phyloP scores from a whole-genome alignment of 2,329 filamentous ascomycete genomes.

The Claviceps fusiformis region DNA sequence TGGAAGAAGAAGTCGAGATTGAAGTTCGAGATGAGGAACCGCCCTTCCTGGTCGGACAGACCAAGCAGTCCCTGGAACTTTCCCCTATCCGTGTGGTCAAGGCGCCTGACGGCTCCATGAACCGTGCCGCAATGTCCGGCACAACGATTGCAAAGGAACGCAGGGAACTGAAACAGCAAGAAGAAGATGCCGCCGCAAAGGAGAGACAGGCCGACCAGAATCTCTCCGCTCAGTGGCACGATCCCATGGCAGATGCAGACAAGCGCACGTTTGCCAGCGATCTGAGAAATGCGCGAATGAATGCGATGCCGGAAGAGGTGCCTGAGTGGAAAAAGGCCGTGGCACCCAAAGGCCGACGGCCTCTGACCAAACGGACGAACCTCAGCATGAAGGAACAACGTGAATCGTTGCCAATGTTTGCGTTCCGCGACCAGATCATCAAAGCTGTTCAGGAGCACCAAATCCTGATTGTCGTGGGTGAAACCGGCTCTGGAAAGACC shows the following conservation, averaged over 20 bases:
- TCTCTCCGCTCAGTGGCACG: slow-evolving; percentile 83
- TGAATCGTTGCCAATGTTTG: slow-evolving; percentile 77
- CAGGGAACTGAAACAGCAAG: slow-evolving; percentile 76
- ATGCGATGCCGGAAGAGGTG: slow-evolving; percentile 50
- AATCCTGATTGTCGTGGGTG: slow-evolving; percentile 87
- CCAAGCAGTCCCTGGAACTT: slow-evolving; percentile 86
- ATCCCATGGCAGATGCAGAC: slow-evolving; percentile 82
- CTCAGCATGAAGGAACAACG: slow-evolving; percentile 93
- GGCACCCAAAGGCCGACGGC: slow-evolving; percentile 54
- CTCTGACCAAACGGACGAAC: slow-evolving; percentile 72
- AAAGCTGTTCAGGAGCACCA: slow-evolving; percentile 81
- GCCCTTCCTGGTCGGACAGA: slow-evolving; percentile 89
- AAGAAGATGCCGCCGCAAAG: slow-evolving; percentile 61
- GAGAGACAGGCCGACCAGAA: slow-evolving; percentile 64
- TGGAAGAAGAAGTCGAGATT: slow-evolving; percentile 95
- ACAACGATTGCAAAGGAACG: slow-evolving; percentile 80
- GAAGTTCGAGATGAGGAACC: slow-evolving; percentile 94
- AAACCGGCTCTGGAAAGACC: slow-evolving; percentile 94
- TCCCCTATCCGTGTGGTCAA: slow-evolving; percentile 95
- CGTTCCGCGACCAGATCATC: slow-evolving; percentile 76
- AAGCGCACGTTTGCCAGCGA: slow-evolving; percentile 83
- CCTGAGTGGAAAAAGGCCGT: slow-evolving; percentile 90
- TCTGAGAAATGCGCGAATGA: slow-evolving; percentile 52
- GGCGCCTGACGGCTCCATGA: slow-evolving; percentile 94
- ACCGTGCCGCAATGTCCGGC: slow-evolving; percentile 88